Evolutionary conservation across 2,329 filamentous ascomycete species (phyloP).

Genomic region (Diaporthe vexans): DNA sequence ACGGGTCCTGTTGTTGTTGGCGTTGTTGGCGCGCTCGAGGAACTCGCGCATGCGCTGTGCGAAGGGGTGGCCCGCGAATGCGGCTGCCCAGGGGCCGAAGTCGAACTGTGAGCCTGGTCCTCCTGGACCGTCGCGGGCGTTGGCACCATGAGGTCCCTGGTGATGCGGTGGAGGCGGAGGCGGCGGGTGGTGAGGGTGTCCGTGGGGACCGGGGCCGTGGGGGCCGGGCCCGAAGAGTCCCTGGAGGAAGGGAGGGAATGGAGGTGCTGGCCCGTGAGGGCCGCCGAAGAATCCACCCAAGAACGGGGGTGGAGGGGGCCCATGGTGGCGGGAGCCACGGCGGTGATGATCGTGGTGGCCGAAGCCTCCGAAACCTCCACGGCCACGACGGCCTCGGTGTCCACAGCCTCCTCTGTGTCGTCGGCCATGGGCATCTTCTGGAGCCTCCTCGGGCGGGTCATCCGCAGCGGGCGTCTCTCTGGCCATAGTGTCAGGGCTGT

Average conservation of each 20-base stretch:
- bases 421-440: conserved; percentile 34
- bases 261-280: conserved; percentile 26
- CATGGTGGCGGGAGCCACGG: conserved; percentile 37
- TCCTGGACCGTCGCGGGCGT: conserved; percentile 44
- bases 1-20: conserved; percentile 40
- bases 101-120: conserved; percentile 49
- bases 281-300: conserved; percentile 41
- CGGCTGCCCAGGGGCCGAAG: conserved; percentile 56
- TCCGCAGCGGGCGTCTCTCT: conserved; percentile 45
- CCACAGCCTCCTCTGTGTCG: conserved; percentile 42
- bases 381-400: conserved; percentile 42
- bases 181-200: conserved; percentile 23
- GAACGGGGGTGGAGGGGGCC: conserved; percentile 45
- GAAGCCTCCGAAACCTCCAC: conserved; percentile 42
- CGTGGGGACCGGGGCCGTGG: conserved; percentile 34
- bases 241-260: conserved; percentile 31
- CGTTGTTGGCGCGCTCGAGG: conserved; percentile 47
- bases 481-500: conserved; percentile 52
- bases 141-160: conserved; percentile 39
- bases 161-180: conserved; percentile 6
- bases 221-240: conserved; percentile 34
- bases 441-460: conserved; percentile 47
- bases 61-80: conserved; percentile 58
- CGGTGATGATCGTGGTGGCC: conserved; percentile 40
- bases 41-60: conserved; percentile 58